Base-by-base conservation (phyloP, 140 eudicot genomes). In the Ambrosia hybrid region DNA sequence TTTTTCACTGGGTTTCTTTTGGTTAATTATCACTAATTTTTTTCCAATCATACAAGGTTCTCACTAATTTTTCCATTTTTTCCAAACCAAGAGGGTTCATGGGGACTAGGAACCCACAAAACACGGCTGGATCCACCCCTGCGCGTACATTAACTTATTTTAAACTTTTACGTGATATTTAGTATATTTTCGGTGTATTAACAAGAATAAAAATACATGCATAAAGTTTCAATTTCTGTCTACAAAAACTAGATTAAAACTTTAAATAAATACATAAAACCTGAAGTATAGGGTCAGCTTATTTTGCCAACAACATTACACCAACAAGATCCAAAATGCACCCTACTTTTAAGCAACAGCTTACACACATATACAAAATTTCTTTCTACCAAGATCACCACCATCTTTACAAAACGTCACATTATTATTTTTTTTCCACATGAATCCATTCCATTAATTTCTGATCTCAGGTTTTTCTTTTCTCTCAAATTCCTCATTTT, bases 291-390 rank as follows among this genome's bases (percentile, higher is more conserved):
- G 48, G 48, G 48, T 41, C 48, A 41, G 48, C 48, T 8, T 41
- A 41, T 41, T 41, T 41, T 41, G 48, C 7, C 48, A 41, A 41
- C 48, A 41, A 5, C 48, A 41, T 8, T 8, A 41, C 17, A 51
- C 57, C 57, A 51, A 55, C 60, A 55, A 55, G 64, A 57, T 26
- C 64, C 64, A 57, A 57, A 57, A 64, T 34, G 11, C 48, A 61
- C 67, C 67, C 67, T 46, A 61, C 67, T 34, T 61, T 61, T 36
- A 61, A 9, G 67, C 67, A 33, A 61, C 37, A 21, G 38, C 33
- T 57, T 26, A 57, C 15, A 59, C 66, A 57, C 15, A 59, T 41
- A 33, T 12, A 33, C 66, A 1, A 34, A 9, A 13, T 62, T 62
- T 11, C 66, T 59, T 59, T 9, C 45, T 56, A 56, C 61, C 0